Evolutionary conservation across 805 yeast genomes (phyloP).

Genomic region (Hanseniaspora pseudoguilliermondii): DNA sequence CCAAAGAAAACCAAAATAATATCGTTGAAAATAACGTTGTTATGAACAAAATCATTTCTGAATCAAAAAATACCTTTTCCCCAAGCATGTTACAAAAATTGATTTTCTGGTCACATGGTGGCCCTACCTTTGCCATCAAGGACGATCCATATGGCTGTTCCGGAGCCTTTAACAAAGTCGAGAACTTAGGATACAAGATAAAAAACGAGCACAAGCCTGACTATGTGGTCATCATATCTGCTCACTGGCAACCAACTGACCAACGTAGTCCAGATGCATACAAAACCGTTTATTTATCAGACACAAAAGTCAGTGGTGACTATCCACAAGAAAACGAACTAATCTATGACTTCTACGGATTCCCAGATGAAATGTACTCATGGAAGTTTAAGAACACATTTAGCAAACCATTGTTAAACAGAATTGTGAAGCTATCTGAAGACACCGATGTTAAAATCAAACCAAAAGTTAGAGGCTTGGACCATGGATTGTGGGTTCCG

Average conservation of each 20-base stretch:
- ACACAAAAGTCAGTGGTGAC: slow-evolving; percentile 3
- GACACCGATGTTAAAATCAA: neutral
- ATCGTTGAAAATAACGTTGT: neutral
- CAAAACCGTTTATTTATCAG: slow-evolving; percentile 1
- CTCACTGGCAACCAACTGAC: slow-evolving; percentile 57
- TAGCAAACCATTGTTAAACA: slow-evolving; percentile 27
- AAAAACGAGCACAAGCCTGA: slow-evolving; percentile 44
- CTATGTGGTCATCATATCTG: slow-evolving; percentile 53
- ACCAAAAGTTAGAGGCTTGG: slow-evolving; percentile 43
- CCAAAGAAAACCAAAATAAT: neutral
- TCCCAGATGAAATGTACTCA: slow-evolving; percentile 51
- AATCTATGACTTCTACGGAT: slow-evolving; percentile 65
- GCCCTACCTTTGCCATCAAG: slow-evolving; percentile 61
- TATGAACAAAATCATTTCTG: neutral
- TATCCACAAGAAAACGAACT: slow-evolving; percentile 36
- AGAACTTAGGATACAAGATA: slow-evolving; percentile 41
- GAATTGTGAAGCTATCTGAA: neutral
- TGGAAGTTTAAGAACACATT: slow-evolving; percentile 41
- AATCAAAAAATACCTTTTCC: neutral
- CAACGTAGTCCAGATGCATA: slow-evolving; percentile 23
- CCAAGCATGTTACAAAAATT: slow-evolving; percentile 34
- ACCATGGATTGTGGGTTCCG: slow-evolving; percentile 79
- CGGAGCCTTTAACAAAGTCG: slow-evolving; percentile 48
- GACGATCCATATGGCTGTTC: slow-evolving; percentile 35
- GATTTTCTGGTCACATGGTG: slow-evolving; percentile 70